phyloP scores from a whole-genome alignment of 441 rosid genomes.

The Macaranga tanarius region DNA sequence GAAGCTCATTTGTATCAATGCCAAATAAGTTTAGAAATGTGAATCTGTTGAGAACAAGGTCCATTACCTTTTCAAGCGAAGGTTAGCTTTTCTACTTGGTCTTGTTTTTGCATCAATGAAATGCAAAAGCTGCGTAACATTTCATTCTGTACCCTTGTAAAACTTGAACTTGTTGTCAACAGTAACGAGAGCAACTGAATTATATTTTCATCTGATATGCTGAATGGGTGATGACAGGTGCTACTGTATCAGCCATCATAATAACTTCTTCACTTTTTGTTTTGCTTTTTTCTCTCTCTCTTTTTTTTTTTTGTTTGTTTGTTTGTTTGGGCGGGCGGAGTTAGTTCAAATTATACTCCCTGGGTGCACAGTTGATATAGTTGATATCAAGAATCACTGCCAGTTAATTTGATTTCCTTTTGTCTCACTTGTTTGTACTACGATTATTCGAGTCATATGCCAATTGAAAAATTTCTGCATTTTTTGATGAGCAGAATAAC shows the following conservation, averaged over 20 bases:
- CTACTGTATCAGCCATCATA: background rate
- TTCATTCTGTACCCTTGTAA: background rate
- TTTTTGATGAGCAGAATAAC: background rate
- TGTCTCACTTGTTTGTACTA: background rate
- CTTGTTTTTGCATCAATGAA: slow-evolving; percentile 1
- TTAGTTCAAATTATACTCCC: background rate
- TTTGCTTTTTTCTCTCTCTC: background rate
- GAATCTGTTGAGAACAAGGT: slow-evolving; percentile 28
- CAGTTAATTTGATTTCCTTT: background rate
- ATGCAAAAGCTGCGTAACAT: background rate
- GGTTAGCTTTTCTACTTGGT: slow-evolving; percentile 35
- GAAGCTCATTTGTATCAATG: slow-evolving; percentile 54
- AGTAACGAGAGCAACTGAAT: background rate
- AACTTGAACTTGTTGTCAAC: background rate
- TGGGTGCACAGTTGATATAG: background rate
- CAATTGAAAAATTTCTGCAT: no score
- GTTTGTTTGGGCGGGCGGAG: no score
- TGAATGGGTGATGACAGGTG: background rate
- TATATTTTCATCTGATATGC: background rate
- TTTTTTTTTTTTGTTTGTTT: no score
- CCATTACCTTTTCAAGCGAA: slow-evolving; percentile 39
- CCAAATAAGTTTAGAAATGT: slow-evolving; percentile 38
- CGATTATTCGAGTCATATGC: background rate
- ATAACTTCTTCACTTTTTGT: background rate
- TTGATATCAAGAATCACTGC: background rate